Conservation (phyloP, 2,329 filamentous ascomycete species). For the Nemania serpens region DNA sequence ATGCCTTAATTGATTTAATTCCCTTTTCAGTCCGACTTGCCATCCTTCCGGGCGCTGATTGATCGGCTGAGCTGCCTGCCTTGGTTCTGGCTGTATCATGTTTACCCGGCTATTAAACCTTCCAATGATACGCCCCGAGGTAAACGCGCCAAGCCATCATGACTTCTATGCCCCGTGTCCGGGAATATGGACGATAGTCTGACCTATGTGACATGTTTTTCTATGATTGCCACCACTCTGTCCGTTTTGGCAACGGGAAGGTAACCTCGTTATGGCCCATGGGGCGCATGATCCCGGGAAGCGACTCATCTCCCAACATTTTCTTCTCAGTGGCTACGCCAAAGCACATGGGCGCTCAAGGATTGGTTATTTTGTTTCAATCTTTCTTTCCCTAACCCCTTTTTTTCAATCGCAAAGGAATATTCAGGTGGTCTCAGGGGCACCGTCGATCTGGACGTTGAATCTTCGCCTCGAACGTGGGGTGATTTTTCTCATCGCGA, state of each 20-base stretch:
- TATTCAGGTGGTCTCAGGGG: slow-evolving; percentile 4
- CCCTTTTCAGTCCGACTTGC: slow-evolving; percentile 32
- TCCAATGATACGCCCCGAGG: slow-evolving; percentile 36
- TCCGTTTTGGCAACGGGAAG: slow-evolving; percentile 10
- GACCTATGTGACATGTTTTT: neutral
- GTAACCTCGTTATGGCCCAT: slow-evolving; percentile 2
- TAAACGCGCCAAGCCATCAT: slow-evolving; percentile 32
- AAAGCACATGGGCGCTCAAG: neutral
- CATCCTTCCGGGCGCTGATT: slow-evolving; percentile 37
- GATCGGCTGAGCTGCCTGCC: slow-evolving; percentile 32
- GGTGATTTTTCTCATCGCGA: neutral
- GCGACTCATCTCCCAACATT: neutral
- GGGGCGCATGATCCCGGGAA: neutral
- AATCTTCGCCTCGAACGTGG: neutral
- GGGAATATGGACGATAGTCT: slow-evolving; percentile 12
- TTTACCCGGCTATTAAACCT: slow-evolving; percentile 40
- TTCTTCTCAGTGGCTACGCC: neutral
- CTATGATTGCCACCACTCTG: neutral
- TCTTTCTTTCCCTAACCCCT: neutral
- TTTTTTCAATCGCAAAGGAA: neutral
- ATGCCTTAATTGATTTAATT: slow-evolving; percentile 36
- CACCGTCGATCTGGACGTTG: neutral
- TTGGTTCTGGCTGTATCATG: slow-evolving; percentile 38
- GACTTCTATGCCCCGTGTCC: slow-evolving; percentile 12
- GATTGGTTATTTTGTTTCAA: neutral